A percentile compares a stretch with the other conserved stretches of the same genome.
Conservation (phyloP, 2,329 filamentous ascomycete genomes). For the Cytospora leucostoma region DNA sequence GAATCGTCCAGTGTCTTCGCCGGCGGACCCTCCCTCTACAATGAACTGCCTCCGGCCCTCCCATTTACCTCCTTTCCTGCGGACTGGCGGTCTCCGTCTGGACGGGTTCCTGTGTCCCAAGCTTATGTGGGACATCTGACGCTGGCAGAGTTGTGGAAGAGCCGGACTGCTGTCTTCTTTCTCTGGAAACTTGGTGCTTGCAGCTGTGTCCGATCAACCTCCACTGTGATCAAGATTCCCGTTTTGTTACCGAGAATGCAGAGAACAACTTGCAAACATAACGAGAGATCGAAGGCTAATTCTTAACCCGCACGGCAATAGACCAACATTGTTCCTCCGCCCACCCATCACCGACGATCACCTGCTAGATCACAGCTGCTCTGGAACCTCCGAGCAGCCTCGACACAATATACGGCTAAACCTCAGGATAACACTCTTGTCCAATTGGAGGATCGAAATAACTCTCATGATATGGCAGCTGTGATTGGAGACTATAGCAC, state of each 20-base stretch:
- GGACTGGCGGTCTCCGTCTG: background rate
- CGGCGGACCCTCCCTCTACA: background rate
- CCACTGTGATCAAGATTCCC: background rate
- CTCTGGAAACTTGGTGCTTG: background rate
- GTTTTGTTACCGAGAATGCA: constrained; percentile 14
- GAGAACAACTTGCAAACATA: constrained; percentile 9
- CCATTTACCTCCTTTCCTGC: background rate
- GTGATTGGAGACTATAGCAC: constrained; percentile 68
- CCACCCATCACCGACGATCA: constrained; percentile 5
- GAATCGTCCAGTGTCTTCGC: background rate
- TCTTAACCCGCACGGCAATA: constrained; percentile 13
- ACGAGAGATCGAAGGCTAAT: constrained; percentile 10
- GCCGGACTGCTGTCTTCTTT: background rate
- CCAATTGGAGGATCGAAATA: background rate
- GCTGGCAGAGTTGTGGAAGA: background rate
- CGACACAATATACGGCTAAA: background rate
- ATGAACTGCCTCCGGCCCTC: background rate
- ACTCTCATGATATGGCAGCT: constrained; percentile 59
- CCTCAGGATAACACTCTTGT: background rate
- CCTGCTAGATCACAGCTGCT: background rate
- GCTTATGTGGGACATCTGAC: background rate
- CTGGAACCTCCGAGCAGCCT: background rate
- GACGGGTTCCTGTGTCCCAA: background rate
- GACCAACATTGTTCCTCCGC: constrained; percentile 13
- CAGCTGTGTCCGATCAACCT: background rate